Conservation (phyloP, 2,329 filamentous ascomycete species). For the Beauveria sp. region DNA sequence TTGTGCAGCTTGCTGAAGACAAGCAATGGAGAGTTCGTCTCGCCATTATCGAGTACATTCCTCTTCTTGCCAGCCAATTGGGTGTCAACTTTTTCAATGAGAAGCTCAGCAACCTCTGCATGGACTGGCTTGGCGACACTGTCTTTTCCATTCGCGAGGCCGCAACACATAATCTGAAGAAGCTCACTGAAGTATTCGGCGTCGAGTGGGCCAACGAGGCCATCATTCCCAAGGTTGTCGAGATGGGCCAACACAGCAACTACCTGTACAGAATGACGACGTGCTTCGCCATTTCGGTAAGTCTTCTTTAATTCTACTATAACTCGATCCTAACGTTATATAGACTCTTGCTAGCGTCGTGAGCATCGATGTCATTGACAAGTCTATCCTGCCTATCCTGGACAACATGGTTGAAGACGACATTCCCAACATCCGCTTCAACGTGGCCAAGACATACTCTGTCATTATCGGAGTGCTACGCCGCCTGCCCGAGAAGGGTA, state of each 20-base stretch:
- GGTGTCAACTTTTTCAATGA: slow-evolving; percentile 98
- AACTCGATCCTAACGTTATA: slow-evolving; percentile 16
- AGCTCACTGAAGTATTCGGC: slow-evolving; percentile 96
- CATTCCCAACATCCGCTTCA: slow-evolving; percentile 98
- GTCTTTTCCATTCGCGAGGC: slow-evolving; percentile 98
- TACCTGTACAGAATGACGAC: slow-evolving; percentile 99
- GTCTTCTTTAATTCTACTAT: slow-evolving; percentile 27
- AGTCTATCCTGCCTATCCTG: slow-evolving; percentile 91
- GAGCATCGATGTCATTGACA: slow-evolving; percentile 85
- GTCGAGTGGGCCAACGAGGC: slow-evolving; percentile 96
- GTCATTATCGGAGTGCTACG: slow-evolving; percentile 87
- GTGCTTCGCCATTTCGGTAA: slow-evolving; percentile 97
- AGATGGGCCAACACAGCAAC: slow-evolving; percentile 96
- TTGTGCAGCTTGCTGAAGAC: slow-evolving; percentile 94
- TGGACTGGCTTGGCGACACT: slow-evolving; percentile 97
- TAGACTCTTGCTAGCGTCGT: slow-evolving; percentile 92
- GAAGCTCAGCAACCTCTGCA: slow-evolving; percentile 89
- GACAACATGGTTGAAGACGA: slow-evolving; percentile 89
- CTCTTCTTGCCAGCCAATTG: slow-evolving; percentile 87
- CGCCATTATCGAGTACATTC: slow-evolving; percentile 99
- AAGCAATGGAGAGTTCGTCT: slow-evolving; percentile 98
- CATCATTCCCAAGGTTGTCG: slow-evolving; percentile 97
- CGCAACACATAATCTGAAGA: slow-evolving; percentile 94
- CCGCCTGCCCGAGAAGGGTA: slow-evolving; percentile 81
- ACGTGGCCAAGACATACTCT: slow-evolving; percentile 95